Percentiles rank a stretch among this genome's conserved stretches.
phyloP scores from a whole-genome alignment of 2,329 filamentous ascomycete species.

The Pseudogymnoascus sp. region DNA sequence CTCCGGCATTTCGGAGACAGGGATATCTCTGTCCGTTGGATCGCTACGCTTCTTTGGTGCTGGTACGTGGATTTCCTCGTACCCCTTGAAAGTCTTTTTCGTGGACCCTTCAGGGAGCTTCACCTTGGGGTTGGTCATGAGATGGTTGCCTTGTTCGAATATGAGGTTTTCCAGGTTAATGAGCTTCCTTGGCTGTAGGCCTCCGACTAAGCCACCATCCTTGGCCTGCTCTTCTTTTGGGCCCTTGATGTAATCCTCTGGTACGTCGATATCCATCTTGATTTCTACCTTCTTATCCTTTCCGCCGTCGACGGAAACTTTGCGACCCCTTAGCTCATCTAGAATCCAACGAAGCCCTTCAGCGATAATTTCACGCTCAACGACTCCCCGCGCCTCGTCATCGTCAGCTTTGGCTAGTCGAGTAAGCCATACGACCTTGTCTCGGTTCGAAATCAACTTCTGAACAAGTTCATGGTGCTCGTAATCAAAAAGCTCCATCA shows the following conservation, averaged over 20 bases:
- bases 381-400: slow-evolving; percentile 62
- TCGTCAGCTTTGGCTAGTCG: slow-evolving; percentile 75
- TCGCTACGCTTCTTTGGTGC: slow-evolving; percentile 82
- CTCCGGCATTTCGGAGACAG: slow-evolving; percentile 80
- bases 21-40: slow-evolving; percentile 70
- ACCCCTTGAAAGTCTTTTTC: slow-evolving; percentile 93
- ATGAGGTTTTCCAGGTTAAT: slow-evolving; percentile 94
- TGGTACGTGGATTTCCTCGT: slow-evolving; percentile 96
- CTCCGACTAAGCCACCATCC: slow-evolving; percentile 67
- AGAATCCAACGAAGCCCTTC: slow-evolving; percentile 81
- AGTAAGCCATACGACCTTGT: slow-evolving; percentile 94
- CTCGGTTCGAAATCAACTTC: slow-evolving; percentile 82
- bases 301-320: slow-evolving; percentile 44
- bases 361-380: slow-evolving; percentile 87
- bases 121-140: slow-evolving; percentile 99
- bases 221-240: slow-evolving; percentile 43
- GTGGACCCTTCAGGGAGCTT: slow-evolving; percentile 89
- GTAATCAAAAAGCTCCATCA: slow-evolving; percentile 98
- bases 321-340: slow-evolving; percentile 76
- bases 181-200: slow-evolving; percentile 74
- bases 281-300: slow-evolving; percentile 69
- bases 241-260: slow-evolving; percentile 48
- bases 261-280: slow-evolving; percentile 88
- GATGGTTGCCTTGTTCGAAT: slow-evolving; percentile 95
- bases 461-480: slow-evolving; percentile 90